Evolutionary conservation across 495 filamentous ascomycete species (phyloP).

Genomic region (Terfezia claveryi): DNA sequence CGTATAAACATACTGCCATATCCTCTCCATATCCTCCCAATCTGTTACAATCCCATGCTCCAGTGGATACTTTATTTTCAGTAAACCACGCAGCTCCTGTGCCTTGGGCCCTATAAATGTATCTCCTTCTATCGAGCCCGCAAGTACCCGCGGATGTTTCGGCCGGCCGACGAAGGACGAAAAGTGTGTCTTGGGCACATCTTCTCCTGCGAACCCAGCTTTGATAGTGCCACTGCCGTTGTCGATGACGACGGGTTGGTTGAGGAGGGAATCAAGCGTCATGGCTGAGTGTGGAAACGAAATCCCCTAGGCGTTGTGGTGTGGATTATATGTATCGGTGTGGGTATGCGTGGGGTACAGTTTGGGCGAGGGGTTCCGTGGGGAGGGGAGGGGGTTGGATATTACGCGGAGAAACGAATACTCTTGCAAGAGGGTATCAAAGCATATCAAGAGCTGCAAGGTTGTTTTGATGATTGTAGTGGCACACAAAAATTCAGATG

Average conservation of each 20-base stretch:
- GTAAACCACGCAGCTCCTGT: slow-evolving; percentile 64
- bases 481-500: too few relatives aligned
- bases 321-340: neutral
- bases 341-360: neutral
- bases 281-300: neutral
- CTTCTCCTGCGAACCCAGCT: slow-evolving; percentile 89
- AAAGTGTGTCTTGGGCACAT: slow-evolving; percentile 86
- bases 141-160: slow-evolving; percentile 89
- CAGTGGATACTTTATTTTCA: slow-evolving; percentile 96
- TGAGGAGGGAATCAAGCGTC: slow-evolving; percentile 55
- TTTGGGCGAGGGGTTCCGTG: too few relatives aligned
- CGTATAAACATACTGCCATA: slow-evolving; percentile 99
- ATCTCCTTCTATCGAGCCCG: slow-evolving; percentile 87
- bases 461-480: too few relatives aligned
- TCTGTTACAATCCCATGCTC: slow-evolving; percentile 99
- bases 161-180: slow-evolving; percentile 95
- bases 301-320: neutral
- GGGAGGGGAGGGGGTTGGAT: too few relatives aligned
- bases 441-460: too few relatives aligned
- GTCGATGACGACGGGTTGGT: slow-evolving; percentile 95
- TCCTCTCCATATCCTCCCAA: slow-evolving; percentile 99
- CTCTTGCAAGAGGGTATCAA: too few relatives aligned
- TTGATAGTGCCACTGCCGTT: slow-evolving; percentile 96
- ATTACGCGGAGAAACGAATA: too few relatives aligned
- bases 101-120: slow-evolving; percentile 90